phyloP scores from a whole-genome alignment of 225 moss, liverwort and hornwort genomes.

The Neckera pumila region DNA sequence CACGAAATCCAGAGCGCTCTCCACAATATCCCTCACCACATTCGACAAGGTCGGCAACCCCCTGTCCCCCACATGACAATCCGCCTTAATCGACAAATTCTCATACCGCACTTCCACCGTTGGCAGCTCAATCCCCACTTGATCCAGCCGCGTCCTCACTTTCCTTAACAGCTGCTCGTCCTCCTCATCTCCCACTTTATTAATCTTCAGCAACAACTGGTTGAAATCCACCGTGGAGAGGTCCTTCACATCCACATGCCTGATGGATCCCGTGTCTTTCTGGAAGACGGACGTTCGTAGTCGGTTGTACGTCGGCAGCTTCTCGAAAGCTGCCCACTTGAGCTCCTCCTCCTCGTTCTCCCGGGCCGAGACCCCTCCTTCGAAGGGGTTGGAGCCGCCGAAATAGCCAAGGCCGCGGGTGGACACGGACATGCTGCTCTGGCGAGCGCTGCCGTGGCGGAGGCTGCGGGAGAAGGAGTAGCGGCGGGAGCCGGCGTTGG shows the following conservation, averaged over 20 bases:
- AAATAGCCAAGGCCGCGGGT: background rate
- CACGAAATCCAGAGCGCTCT: conserved; percentile 9
- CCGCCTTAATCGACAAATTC: conserved; percentile 32
- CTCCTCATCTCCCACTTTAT: conserved; percentile 28
- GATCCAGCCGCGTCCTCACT: conserved; percentile 46
- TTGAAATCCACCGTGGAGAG: conserved; percentile 21
- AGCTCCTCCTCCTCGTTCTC: conserved; percentile 30
- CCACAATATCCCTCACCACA: conserved; percentile 45
- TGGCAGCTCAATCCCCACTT: conserved; percentile 34
- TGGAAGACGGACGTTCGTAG: conserved; percentile 51
- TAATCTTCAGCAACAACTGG: conserved; percentile 23
- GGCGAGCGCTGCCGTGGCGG: background rate
- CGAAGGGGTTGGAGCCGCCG: conserved; percentile 41
- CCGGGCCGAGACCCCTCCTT: background rate
- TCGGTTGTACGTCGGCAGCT: conserved; percentile 42
- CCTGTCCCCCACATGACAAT: conserved; percentile 47
- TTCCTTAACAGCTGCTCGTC: conserved; percentile 36
- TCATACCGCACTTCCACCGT: conserved; percentile 73
- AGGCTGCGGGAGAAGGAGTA: conserved; percentile 13
- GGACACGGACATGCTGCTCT: background rate
- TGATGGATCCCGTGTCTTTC: conserved; percentile 27
- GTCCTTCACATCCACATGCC: conserved; percentile 22
- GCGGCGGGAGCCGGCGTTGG: background rate
- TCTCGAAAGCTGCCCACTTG: conserved; percentile 45
- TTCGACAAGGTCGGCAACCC: conserved; percentile 53